A percentile compares a stretch with the other conserved stretches of the same genome.
Conservation (phyloP, 306 rosid species). For the Dryas alaskensis region DNA sequence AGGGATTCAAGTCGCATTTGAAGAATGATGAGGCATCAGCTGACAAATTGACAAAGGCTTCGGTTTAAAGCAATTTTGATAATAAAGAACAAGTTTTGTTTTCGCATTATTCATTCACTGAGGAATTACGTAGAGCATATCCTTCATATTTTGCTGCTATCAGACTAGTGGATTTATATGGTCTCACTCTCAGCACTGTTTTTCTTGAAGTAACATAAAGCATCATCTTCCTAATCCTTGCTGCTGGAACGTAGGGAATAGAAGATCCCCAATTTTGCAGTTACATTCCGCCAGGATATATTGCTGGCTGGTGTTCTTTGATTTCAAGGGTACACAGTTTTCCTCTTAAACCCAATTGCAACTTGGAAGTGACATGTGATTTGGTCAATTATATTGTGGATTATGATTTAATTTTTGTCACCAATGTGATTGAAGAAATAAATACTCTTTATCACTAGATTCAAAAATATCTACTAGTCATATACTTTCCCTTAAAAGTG, state of each 20-base stretch:
- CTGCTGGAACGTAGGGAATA: background rate
- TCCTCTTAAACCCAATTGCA: background rate
- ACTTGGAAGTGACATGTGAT: background rate
- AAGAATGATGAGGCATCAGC: conserved; percentile 26
- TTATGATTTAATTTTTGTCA: no score
- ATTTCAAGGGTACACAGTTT: background rate
- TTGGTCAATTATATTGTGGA: background rate
- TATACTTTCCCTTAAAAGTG: no score
- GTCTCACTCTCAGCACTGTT: background rate
- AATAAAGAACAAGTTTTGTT: conserved; percentile 3
- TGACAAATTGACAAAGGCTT: background rate
- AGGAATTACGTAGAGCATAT: background rate
- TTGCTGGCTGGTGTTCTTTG: background rate
- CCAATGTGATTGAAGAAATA: no score
- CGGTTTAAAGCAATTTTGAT: background rate
- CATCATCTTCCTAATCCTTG: background rate
- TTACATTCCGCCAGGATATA: background rate
- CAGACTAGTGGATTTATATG: background rate
- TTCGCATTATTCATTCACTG: background rate
- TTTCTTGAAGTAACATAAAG: background rate
- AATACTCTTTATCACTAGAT: no score
- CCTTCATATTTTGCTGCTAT: background rate
- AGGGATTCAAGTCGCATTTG: conserved; percentile 81
- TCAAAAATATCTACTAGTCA: no score
- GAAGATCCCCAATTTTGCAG: background rate